Conservation (phyloP, 805 yeast genomes). For the Suhomyces kilbournensis region DNA sequence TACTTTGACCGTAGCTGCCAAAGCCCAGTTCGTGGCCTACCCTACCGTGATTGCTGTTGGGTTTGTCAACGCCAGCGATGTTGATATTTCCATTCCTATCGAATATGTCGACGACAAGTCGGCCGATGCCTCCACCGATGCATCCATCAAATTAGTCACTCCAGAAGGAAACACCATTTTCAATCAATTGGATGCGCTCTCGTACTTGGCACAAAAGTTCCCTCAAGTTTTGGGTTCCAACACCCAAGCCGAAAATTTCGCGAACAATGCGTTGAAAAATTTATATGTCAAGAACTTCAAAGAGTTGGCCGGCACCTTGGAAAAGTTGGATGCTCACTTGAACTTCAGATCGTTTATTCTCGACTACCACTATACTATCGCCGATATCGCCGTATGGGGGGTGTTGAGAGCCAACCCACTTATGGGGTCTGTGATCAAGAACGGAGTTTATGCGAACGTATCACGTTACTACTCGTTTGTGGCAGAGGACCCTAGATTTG, state of each 20-base stretch:
- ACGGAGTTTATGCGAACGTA: constrained; percentile 77
- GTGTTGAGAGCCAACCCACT: constrained; percentile 88
- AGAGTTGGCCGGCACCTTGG: constrained; percentile 73
- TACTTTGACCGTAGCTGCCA: constrained; percentile 70
- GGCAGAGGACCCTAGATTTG: constrained; percentile 65
- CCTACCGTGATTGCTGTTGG: constrained; percentile 76
- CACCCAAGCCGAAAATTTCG: constrained; percentile 53
- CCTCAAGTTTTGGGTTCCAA: constrained; percentile 39
- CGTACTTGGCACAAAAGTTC: constrained; percentile 49
- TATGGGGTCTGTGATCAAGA: constrained; percentile 86
- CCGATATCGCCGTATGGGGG: constrained; percentile 93
- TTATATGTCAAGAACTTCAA: constrained; percentile 84
- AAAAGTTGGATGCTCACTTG: constrained; percentile 75
- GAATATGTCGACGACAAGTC: constrained; percentile 69
- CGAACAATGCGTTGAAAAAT: constrained; percentile 61
- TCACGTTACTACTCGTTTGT: constrained; percentile 90
- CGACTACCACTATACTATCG: constrained; percentile 65
- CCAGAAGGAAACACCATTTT: constrained; percentile 42
- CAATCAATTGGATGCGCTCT: constrained; percentile 46
- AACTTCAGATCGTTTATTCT: constrained; percentile 78
- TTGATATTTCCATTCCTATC: constrained; percentile 51
- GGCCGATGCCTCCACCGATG: constrained; percentile 28
- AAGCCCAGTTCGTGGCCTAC: constrained; percentile 82
- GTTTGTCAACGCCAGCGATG: constrained; percentile 52
- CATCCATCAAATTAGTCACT: constrained; percentile 42